A percentile compares a stretch with the other conserved stretches of the same genome.
phyloP scores from a whole-genome alignment of 78 protist species.

The Polysphondylium violaceum region DNA sequence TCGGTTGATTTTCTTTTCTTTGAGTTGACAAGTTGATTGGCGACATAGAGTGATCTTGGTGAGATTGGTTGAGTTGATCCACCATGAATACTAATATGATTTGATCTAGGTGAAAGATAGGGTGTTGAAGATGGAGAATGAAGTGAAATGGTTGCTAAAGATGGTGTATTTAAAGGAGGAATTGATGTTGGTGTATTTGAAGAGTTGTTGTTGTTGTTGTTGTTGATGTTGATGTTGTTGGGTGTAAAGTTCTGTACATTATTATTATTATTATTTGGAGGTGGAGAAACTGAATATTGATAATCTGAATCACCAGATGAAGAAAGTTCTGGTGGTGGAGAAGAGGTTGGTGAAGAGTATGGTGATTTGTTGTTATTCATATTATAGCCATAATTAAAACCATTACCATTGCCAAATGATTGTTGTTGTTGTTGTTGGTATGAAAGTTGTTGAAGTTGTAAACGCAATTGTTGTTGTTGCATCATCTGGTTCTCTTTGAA shows the following conservation, averaged over 20 bases:
- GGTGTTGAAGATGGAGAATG: conserved; percentile 6
- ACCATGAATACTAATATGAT: background rate
- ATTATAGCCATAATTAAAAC: background rate
- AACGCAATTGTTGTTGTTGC: background rate
- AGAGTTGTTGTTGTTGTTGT: conserved; percentile 3
- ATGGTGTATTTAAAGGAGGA: background rate
- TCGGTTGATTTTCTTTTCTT: conserved; percentile 43
- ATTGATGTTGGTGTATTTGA: background rate
- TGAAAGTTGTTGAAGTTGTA: background rate
- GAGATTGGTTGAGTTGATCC: conserved; percentile 1
- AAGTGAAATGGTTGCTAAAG: background rate
- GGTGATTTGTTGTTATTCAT: no score
- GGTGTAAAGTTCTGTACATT: background rate
- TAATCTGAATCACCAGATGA: background rate
- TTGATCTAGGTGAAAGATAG: conserved; percentile 11
- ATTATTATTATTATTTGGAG: background rate
- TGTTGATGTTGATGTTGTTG: conserved; percentile 27
- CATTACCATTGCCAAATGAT: background rate
- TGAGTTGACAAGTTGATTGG: conserved; percentile 8
- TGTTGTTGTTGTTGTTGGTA: background rate
- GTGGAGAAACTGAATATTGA: background rate
- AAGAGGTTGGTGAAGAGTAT: background rate
- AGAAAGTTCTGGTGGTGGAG: background rate
- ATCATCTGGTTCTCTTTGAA: conserved; percentile 17
- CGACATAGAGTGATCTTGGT: background rate